Conservation (phyloP, 2,329 filamentous ascomycete genomes). For the Nigrospora osmanthi region DNA sequence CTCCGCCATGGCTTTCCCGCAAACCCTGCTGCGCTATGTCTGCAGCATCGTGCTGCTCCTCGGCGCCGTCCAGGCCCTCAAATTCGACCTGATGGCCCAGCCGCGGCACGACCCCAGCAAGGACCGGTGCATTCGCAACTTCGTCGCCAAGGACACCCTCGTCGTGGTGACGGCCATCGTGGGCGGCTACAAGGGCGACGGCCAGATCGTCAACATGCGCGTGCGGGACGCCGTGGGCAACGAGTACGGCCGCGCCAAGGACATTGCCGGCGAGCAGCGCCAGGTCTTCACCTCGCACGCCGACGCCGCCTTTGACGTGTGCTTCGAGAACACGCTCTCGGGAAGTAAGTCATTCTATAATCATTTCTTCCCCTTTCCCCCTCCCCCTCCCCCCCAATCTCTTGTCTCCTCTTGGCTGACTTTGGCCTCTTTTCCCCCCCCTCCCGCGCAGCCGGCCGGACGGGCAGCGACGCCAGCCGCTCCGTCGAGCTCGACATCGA, state of each 20-base stretch:
- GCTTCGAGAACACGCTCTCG: constrained; percentile 79
- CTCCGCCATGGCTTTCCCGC: constrained; percentile 38
- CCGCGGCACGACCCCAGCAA: constrained; percentile 47
- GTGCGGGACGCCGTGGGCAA: constrained; percentile 88
- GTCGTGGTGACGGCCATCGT: constrained; percentile 92
- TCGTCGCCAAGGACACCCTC: constrained; percentile 82
- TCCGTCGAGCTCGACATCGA: constrained; percentile 89
- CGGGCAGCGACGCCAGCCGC: constrained; percentile 45
- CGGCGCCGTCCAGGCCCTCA: constrained; percentile 60
- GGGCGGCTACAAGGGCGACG: constrained; percentile 80
- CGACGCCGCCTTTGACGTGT: constrained; percentile 91
- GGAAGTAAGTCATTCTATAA: constrained; percentile 50
- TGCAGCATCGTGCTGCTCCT: constrained; percentile 51
- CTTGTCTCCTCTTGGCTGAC: neutral
- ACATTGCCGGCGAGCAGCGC: constrained; percentile 84
- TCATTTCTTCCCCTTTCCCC: neutral
- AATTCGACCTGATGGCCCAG: constrained; percentile 82
- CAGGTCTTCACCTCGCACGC: constrained; percentile 90
- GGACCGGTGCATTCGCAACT: constrained; percentile 93
- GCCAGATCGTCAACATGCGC: constrained; percentile 89
- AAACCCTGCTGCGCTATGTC: constrained; percentile 45
- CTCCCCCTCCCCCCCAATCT: neutral
- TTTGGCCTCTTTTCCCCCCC: too few species aligned
- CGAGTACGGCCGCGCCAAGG: constrained; percentile 86
- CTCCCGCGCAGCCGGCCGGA: neutral